Evolutionary conservation across 768 basidiomycete species (phyloP).

Genomic region (Leccinum boreale): DNA sequence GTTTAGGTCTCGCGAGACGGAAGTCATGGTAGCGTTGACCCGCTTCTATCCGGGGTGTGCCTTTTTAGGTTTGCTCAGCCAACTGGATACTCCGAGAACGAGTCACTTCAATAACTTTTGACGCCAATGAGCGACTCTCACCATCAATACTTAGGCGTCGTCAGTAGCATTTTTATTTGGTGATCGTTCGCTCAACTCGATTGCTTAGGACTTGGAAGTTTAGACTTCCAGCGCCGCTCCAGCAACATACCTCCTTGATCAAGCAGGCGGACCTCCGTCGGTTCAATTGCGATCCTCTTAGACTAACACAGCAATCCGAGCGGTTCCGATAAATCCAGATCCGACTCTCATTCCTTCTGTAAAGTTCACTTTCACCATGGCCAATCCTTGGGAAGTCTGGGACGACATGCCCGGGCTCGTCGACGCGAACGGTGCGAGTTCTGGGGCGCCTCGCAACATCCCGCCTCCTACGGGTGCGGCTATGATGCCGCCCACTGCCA

Average conservation of each 20-base stretch:
- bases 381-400: constrained; percentile 11
- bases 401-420: constrained; percentile 28
- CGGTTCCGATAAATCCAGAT: constrained; percentile 14
- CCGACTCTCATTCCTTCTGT: neutral
- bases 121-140: neutral
- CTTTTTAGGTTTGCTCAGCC: constrained; percentile 10
- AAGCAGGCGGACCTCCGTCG: constrained; percentile 1
- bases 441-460: constrained; percentile 11
- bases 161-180: neutral
- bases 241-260: neutral
- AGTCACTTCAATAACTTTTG: neutral
- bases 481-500: neutral
- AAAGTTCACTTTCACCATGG: constrained; percentile 13
- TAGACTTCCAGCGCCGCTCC: neutral
- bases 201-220: neutral
- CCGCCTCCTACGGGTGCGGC: constrained; percentile 26
- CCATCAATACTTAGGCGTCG: neutral
- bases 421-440: constrained; percentile 9
- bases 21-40: neutral
- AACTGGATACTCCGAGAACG: neutral
- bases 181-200: neutral
- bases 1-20: neutral
- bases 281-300: constrained; percentile 1
- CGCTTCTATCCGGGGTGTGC: constrained; percentile 1
- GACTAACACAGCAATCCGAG: constrained; percentile 19